Evolutionary conservation across 139 green algal genomes (phyloP), one percentile per base, ranked within the genome.

Genomic region (Coelastrella sp.): DNA sequence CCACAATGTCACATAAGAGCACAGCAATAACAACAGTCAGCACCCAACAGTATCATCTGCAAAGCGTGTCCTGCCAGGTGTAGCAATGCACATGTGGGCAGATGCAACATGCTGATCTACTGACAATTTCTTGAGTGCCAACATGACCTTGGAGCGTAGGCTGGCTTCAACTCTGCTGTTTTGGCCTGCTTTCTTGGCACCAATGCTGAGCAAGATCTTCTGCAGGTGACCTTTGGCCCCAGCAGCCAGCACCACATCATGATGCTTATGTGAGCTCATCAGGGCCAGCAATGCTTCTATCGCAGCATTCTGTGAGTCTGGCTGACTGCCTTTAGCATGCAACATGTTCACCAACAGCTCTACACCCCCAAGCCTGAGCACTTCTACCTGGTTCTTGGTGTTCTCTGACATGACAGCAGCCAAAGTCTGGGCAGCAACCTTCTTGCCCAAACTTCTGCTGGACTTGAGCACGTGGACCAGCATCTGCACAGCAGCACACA

Each of bases 401-500:
- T 64, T 64, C 6, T 64, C 53, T 32, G 7, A 32, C 2, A 64
- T 21, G 21, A 64, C 30, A 5, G 21, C 53, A 9, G 27, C 21
- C 17, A 64, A 21, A 19, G 53, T 27, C 7, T 64, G 19, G 27
- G 53, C 53, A 32, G 53, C 53, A 4, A 27, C 21, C 53, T 5
- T 64, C 21, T 64, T 64, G 30, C 53, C 17, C 6, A 27, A 9
- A 21, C 11, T n/a, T n/a, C 17, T 32, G 21, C 17, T 27, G 21
- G 37, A 21, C 38, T 59, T 53, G 37, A 77, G 68, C 37, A 57
- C 37, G 38, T 77, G 37, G 21, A 57, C 30, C 37, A 77, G 68
- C 68, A 77, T 77, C 68, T 77, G 68, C 38, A 57, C 68, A 59
- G 68, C 37, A n/a, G 38, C 68, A 77, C 13, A 15, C 48, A 57